These are phyloP conservation scores for Trichoderma semiorbis DNA, from an alignment of 2,329 filamentous ascomycete species.

Conservation along the genomic window DNA sequence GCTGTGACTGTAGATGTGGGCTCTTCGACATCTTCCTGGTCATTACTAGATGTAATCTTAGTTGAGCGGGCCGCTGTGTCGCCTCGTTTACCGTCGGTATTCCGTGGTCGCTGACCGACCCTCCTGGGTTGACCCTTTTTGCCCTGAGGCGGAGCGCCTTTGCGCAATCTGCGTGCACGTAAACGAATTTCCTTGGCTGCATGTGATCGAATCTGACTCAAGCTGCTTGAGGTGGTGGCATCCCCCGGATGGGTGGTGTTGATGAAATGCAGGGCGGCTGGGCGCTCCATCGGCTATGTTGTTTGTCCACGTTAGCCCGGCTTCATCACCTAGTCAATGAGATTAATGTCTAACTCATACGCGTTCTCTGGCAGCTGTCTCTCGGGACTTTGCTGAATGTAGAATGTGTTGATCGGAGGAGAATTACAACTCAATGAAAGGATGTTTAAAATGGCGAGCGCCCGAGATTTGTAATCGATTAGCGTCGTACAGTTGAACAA, in stretches of 20 bases:
- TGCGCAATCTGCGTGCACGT: not conserved
- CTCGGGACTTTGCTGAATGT: not conserved
- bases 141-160: not conserved
- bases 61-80: not conserved
- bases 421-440: not conserved
- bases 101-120: accelerated
- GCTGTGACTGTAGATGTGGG: not conserved
- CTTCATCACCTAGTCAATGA: not conserved
- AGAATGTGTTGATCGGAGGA: not conserved
- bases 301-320: not conserved
- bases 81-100: not conserved
- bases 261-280: not conserved
- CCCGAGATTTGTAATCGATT: not conserved
- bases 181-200: not conserved
- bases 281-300: not conserved
- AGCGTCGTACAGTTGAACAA: not conserved
- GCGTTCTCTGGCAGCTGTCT: accelerated
- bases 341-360: not conserved
- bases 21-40: not conserved
- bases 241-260: not conserved
- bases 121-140: not conserved
- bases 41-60: not conserved
- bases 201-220: not conserved
- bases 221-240: not conserved
- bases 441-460: not conserved